These are phyloP conservation scores for Panaeolus cyanescens DNA, from an alignment of 768 basidiomycete species.

Conservation along the genomic window DNA sequence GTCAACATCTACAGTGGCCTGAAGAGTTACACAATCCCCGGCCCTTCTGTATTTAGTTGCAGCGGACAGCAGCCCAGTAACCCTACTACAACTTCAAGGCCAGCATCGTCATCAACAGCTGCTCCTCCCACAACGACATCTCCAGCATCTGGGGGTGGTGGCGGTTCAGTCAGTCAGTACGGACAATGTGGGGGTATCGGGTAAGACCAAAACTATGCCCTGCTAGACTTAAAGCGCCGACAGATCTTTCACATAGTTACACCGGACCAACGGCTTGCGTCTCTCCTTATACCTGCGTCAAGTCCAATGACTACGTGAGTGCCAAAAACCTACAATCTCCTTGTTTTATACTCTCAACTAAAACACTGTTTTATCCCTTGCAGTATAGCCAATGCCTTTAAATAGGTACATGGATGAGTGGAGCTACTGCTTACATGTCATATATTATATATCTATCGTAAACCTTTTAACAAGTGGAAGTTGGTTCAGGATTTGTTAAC, in stretches of 20 bases:
- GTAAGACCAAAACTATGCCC: constrained; percentile 8
- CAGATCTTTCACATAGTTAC: background rate
- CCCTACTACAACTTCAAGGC: background rate
- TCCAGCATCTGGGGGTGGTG: constrained; percentile 10
- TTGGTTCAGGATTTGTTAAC: no score
- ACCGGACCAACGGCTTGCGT: constrained; percentile 21
- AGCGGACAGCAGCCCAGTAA: background rate
- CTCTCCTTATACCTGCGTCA: constrained; percentile 14
- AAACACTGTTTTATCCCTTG: background rate
- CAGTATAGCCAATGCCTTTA: constrained; percentile 6
- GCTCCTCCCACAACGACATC: constrained; percentile 4
- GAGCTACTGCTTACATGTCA: background rate
- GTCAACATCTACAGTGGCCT: constrained; percentile 3
- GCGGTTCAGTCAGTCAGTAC: constrained; percentile 17
- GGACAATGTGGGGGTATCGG: constrained; percentile 22
- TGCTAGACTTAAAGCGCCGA: background rate
- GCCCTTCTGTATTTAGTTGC: background rate
- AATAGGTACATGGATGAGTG: background rate
- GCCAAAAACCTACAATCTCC: background rate
- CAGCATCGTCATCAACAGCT: background rate
- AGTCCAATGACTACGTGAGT: background rate
- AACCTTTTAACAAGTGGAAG: no score
- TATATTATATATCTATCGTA: no score
- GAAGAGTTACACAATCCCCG: constrained; percentile 3
- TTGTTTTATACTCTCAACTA: background rate